Evolutionary conservation across 1,284 basidiomycete genomes (phyloP).

Genomic region (Phylloporus sp.): DNA sequence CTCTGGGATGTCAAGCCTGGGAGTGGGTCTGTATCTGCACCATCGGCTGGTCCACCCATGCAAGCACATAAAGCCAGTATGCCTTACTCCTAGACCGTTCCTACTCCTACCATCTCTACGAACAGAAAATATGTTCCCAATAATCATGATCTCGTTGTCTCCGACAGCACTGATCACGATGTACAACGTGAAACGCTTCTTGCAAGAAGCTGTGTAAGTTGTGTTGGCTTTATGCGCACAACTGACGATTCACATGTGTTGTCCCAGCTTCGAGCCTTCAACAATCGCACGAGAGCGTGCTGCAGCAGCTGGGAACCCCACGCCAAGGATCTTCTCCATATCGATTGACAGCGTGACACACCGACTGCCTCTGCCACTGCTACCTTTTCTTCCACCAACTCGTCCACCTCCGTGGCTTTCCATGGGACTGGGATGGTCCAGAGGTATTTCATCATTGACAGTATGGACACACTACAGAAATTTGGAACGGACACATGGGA

Average conservation of each 20-base stretch:
- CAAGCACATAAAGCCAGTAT: conserved; percentile 64
- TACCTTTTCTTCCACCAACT: conserved; percentile 6
- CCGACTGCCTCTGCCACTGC: not conserved
- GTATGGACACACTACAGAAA: conserved; percentile 89
- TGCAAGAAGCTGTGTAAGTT: conserved; percentile 85
- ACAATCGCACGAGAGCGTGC: conserved; percentile 73
- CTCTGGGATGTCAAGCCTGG: conserved; percentile 66
- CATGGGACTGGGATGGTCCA: conserved; percentile 28
- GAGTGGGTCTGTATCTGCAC: conserved; percentile 37
- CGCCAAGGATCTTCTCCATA: conserved; percentile 69
- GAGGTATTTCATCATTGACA: conserved; percentile 88
- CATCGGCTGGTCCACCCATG: conserved; percentile 52
- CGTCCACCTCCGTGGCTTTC: conserved; percentile 1
- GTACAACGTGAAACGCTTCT: conserved; percentile 94
- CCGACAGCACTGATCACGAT: conserved; percentile 96
- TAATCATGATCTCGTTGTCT: conserved; percentile 91
- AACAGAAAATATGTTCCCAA: conserved; percentile 77
- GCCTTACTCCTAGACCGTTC: conserved; percentile 25
- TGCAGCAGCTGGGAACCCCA: conserved; percentile 71
- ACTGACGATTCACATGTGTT: not conserved
- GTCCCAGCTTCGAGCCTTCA: conserved; percentile 79
- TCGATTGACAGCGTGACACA: too few relatives aligned
- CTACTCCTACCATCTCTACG: too few relatives aligned
- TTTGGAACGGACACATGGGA: conserved; percentile 94
- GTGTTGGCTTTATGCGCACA: not conserved